phyloP scores from a whole-genome alignment of 768 basidiomycete genomes.

The Thelephora aurantiotincta region DNA sequence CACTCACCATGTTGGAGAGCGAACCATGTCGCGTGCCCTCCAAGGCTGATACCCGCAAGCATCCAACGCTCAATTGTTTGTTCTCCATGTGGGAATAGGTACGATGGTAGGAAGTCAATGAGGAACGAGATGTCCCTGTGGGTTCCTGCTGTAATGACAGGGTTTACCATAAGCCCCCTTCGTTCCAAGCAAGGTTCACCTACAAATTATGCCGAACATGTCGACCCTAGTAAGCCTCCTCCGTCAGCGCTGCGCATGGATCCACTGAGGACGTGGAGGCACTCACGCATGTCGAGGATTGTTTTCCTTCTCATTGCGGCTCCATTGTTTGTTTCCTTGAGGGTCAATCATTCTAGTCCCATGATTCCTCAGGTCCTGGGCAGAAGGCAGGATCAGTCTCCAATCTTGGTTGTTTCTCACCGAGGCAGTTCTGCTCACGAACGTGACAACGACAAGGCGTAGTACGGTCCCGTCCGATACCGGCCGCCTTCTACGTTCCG shows the following conservation, averaged over 20 bases:
- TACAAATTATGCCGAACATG: conserved; percentile 26
- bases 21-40: conserved; percentile 78
- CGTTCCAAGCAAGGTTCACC: conserved; percentile 19
- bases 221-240: conserved; percentile 22
- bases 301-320: conserved; percentile 16
- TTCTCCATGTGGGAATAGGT: conserved; percentile 58
- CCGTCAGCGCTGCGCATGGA: neutral
- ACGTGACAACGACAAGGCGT: conserved; percentile 32
- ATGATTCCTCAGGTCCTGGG: conserved; percentile 41
- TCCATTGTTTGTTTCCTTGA: conserved; percentile 26
- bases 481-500: conserved; percentile 8
- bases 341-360: conserved; percentile 25
- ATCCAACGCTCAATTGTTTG: conserved; percentile 52
- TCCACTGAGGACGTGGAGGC: neutral
- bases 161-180: neutral
- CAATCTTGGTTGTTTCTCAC: neutral
- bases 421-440: conserved; percentile 19
- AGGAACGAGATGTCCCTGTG: conserved; percentile 66
- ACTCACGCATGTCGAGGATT: conserved; percentile 32
- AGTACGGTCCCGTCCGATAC: conserved; percentile 10
- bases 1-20: conserved; percentile 35
- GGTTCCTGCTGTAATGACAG: conserved; percentile 35
- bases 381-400: neutral
- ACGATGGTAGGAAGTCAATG: conserved; percentile 65
- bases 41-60: conserved; percentile 64